Conservation (phyloP, 2,329 filamentous ascomycete genomes). For the Chaetomium sp. region DNA sequence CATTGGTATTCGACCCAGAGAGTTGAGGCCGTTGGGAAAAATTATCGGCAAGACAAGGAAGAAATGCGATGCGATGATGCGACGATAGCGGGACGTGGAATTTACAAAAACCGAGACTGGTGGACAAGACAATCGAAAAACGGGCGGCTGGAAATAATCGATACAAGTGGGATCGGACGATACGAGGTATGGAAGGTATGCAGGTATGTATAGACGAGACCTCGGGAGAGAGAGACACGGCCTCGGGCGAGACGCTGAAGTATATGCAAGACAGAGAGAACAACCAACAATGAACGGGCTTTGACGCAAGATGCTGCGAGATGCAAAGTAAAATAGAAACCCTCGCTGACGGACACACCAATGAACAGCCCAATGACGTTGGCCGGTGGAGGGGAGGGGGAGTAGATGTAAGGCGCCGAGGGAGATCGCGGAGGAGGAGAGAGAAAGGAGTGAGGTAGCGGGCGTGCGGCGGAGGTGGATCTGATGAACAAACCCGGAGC, state of each 20-base stretch:
- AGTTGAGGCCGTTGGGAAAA: neutral
- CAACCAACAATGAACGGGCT: conserved; percentile 9
- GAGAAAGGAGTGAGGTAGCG: neutral
- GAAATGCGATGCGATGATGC: conserved; percentile 12
- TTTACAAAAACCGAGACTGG: conserved; percentile 15
- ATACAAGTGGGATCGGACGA: conserved; percentile 11
- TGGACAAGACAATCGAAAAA: conserved; percentile 16
- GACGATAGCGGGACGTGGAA: conserved; percentile 4
- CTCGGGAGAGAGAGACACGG: conserved; percentile 1
- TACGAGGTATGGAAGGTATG: neutral
- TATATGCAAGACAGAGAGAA: conserved; percentile 17
- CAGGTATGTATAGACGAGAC: conserved; percentile 5
- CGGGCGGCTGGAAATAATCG: conserved; percentile 12
- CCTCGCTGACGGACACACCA: conserved; percentile 23
- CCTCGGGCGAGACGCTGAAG: conserved; percentile 13
- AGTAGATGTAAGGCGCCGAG: conserved; percentile 10
- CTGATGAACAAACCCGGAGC: conserved; percentile 7
- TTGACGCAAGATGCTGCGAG: neutral
- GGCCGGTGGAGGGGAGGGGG: conserved; percentile 18
- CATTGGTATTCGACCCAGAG: conserved; percentile 27
- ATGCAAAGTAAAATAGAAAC: conserved; percentile 3
- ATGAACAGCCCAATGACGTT: conserved; percentile 8
- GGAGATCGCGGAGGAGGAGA: conserved; percentile 9
- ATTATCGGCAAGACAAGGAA: neutral
- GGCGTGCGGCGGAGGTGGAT: neutral